phyloP scores from a whole-genome alignment of 2,329 filamentous ascomycete genomes.

The Rhinocladiella similis region DNA sequence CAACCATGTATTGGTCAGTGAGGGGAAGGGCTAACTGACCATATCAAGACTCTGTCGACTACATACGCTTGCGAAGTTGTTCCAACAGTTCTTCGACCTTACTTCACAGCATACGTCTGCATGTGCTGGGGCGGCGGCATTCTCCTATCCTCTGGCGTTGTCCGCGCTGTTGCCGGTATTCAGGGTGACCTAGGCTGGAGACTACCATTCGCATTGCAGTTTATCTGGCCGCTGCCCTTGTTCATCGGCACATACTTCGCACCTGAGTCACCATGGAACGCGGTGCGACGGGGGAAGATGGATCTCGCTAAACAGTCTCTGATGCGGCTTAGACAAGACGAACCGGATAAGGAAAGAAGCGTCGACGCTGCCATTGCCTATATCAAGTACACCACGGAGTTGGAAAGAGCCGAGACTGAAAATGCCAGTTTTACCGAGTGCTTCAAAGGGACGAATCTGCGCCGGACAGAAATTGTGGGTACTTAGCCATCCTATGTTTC shows the following conservation, averaged over 20 bases:
- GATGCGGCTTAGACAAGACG: slow-evolving; percentile 29
- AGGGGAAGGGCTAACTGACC: neutral
- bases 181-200: slow-evolving; percentile 30
- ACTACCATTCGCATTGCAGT: slow-evolving; percentile 31
- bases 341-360: slow-evolving; percentile 29
- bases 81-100: slow-evolving; percentile 57
- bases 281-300: slow-evolving; percentile 35
- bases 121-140: slow-evolving; percentile 65
- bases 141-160: slow-evolving; percentile 45
- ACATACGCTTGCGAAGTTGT: slow-evolving; percentile 70
- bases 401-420: slow-evolving; percentile 27
- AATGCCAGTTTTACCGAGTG: slow-evolving; percentile 38
- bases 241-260: slow-evolving; percentile 33
- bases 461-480: slow-evolving; percentile 45
- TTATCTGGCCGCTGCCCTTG: slow-evolving; percentile 29
- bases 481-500: neutral
- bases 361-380: slow-evolving; percentile 35
- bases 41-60: slow-evolving; percentile 40
- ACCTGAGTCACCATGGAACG: slow-evolving; percentile 37
- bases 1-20: neutral
- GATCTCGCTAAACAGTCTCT: slow-evolving; percentile 37
- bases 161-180: slow-evolving; percentile 22
- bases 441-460: slow-evolving; percentile 42
- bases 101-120: slow-evolving; percentile 61
- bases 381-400: slow-evolving; percentile 40